These are phyloP conservation scores for Schrenkiella parvula DNA, from an alignment of 345 rosid species.

Conservation along the genomic window DNA sequence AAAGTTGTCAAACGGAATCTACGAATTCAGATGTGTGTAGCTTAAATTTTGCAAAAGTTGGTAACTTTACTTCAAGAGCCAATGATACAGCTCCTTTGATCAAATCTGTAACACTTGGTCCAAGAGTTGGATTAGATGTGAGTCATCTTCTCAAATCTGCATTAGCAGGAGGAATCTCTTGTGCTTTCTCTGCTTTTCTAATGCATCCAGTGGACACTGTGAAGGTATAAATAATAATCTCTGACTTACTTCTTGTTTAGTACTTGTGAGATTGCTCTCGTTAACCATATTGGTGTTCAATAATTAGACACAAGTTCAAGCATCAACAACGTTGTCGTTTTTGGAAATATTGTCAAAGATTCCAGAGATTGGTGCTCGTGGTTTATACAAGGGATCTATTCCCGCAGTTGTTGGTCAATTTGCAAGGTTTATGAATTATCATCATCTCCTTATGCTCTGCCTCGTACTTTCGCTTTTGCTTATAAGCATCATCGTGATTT, in stretches of 20 bases:
- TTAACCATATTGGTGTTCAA: not conserved
- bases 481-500: not conserved
- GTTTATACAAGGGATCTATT: constrained; percentile 86
- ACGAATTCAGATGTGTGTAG: constrained; percentile 51
- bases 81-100: not conserved
- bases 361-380: constrained; percentile 77
- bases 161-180: constrained; percentile 90
- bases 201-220: constrained; percentile 90
- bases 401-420: constrained; percentile 95
- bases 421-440: constrained; percentile 86
- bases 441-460: not conserved
- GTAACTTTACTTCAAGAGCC: constrained; percentile 39
- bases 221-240: constrained; percentile 43
- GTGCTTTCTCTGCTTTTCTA: constrained; percentile 77
- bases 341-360: constrained; percentile 72
- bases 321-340: constrained; percentile 67
- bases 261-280: not conserved
- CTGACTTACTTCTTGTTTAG: not conserved
- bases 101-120: constrained; percentile 70
- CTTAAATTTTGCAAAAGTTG: constrained; percentile 76
- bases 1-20: too few species aligned
- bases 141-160: constrained; percentile 86
- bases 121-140: constrained; percentile 64
- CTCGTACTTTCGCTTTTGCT: not conserved
- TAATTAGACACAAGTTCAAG: constrained; percentile 88